Conservation (phyloP, 306 rosid genomes). For the Acacia acuminata region DNA sequence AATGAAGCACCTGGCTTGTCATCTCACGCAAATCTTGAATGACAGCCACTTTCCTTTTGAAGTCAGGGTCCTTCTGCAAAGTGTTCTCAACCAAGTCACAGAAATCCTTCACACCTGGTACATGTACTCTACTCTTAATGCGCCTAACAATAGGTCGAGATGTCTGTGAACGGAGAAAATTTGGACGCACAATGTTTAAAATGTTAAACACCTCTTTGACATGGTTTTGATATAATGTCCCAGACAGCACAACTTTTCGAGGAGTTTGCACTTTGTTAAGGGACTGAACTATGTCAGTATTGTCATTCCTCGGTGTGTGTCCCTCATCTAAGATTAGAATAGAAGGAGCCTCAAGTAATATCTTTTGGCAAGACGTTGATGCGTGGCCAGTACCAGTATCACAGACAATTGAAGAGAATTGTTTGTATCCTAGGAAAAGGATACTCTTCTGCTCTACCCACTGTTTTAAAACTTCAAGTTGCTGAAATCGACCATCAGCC, state of each 20-base stretch:
- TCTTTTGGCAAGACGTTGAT: conserved; percentile 61
- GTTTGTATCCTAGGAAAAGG: conserved; percentile 91
- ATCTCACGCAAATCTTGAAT: conserved; percentile 93
- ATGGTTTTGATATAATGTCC: conserved; percentile 89
- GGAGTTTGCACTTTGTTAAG: conserved; percentile 80
- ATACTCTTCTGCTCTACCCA: conserved; percentile 80
- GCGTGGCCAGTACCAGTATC: conserved; percentile 42
- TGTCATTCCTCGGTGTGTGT: conserved; percentile 91
- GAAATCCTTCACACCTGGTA: conserved; percentile 56
- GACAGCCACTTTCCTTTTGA: conserved; percentile 71
- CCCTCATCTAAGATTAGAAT: conserved; percentile 94
- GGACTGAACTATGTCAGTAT: conserved; percentile 79
- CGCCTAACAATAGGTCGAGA: conserved; percentile 74
- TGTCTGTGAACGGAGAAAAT: conserved; percentile 63
- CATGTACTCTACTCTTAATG: conserved; percentile 65
- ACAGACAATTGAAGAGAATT: conserved; percentile 77
- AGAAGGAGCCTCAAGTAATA: conserved; percentile 71
- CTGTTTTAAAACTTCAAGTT: conserved; percentile 67
- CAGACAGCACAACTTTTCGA: conserved; percentile 88
- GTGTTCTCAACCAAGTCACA: conserved; percentile 76
- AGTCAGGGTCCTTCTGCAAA: conserved; percentile 80
- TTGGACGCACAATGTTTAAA: conserved; percentile 82
- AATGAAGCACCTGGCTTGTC: conserved; percentile 85
- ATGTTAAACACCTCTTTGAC: conserved; percentile 89
- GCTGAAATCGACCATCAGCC: conserved; percentile 79